Evolutionary conservation across 495 filamentous ascomycete species (phyloP), one percentile per base, ranked within the genome.

Genomic region (Xylaria telfairii): DNA sequence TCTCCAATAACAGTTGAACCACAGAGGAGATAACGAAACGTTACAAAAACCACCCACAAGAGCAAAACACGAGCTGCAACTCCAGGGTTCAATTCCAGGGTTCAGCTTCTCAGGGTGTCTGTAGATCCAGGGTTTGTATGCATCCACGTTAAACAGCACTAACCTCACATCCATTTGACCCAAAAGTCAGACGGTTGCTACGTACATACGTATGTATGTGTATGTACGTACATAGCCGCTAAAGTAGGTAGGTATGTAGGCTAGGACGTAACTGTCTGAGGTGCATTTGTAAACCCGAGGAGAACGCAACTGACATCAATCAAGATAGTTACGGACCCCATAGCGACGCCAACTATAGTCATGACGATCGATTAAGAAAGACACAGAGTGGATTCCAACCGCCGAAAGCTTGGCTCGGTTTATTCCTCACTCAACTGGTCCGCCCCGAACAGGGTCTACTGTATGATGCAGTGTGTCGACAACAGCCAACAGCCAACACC

Each of bases 21-120:
- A 30, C 8, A 30, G 24, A 10, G 24, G 21, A 9, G 46, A 53
- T 42, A 54, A 41, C 46, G 64, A 54, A 66, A 66, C 64, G 64
- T 66, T 66, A 54, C 64, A 66, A 66, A 46, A 28, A 12, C 39
- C 24, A 19, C 26, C n/a, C 2, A 37, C 32, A 4, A 49, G 15
- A 28, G 3, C 34, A 44, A 42, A 30, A 41, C 59, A 62, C 59
- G 39, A 46, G 26, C 64, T 66, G 64, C 64, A 66, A 41, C 47
- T 66, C 15, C 64, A 66, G 64, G 64, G 62, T 65, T 65, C 62
- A 24, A 65, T 37, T 65, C 21, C 62, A 51, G 28, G 62, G 64
- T 66, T 66, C 37, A 21, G 1, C 0, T 39, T 59, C 9, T 59
- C 32, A 34, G 56, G 56, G 56, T 54, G 13, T 34, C 53, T 57